Percentiles rank a stretch among this genome's conserved stretches.
Conservation (phyloP, 176 grass and related monocot genomes). For the Bolboschoenus planiculmis region DNA sequence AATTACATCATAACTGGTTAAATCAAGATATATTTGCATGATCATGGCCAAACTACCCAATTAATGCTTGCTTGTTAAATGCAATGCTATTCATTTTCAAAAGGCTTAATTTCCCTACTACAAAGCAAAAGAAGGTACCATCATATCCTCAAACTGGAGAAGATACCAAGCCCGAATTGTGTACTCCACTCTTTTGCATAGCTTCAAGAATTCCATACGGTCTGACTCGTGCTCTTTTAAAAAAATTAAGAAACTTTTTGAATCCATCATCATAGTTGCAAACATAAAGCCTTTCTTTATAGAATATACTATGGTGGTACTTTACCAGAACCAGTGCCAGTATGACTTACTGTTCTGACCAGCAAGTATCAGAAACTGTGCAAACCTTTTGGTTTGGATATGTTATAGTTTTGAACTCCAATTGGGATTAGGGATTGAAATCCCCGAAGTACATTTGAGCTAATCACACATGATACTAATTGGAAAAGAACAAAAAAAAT, state of each 20-base stretch:
- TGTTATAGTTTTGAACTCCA: neutral
- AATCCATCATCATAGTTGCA: neutral
- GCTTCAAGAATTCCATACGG: slow-evolving; percentile 72
- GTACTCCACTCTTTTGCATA: slow-evolving; percentile 89
- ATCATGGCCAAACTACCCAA: neutral
- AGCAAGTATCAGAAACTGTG: neutral
- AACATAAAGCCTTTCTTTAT: neutral
- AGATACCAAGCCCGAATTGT: slow-evolving; percentile 90
- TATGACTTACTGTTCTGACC: neutral
- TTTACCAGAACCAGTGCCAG: neutral
- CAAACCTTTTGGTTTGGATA: neutral
- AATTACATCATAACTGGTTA: neutral
- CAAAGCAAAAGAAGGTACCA: slow-evolving; percentile 40
- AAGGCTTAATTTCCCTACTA: neutral
- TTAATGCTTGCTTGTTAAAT: neutral
- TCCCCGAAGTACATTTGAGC: neutral
- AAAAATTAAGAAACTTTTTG: neutral
- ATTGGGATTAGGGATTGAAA: neutral
- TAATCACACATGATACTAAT: neutral
- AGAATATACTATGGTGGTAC: neutral
- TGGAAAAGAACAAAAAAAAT: neutral
- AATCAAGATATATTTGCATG: neutral
- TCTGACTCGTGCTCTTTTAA: slow-evolving; percentile 60
- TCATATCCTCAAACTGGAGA: slow-evolving; percentile 97
- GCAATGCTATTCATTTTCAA: neutral